These are phyloP conservation scores for Rhodotorula glutinis DNA, from an alignment of 1,284 basidiomycete genomes.

Conservation along the genomic window DNA sequence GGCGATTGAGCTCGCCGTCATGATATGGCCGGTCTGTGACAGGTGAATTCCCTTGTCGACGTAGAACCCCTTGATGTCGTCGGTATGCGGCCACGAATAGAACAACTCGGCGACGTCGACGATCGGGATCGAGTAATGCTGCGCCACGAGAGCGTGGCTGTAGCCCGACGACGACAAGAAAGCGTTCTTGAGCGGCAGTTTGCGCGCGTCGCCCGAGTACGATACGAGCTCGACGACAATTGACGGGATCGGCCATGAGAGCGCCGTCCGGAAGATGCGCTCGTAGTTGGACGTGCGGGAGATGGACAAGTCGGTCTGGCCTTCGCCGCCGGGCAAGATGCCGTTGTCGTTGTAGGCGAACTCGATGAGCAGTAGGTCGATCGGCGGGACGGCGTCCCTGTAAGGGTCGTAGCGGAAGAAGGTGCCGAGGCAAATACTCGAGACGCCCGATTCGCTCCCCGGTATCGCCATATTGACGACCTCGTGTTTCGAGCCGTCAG, in stretches of 20 bases:
- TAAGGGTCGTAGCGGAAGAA: neutral
- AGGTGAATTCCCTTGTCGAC: constrained; percentile 1
- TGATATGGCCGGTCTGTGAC: neutral
- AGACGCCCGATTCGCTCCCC: constrained; percentile 1
- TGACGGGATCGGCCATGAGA: neutral
- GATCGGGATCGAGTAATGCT: constrained; percentile 4
- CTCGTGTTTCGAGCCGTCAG: neutral
- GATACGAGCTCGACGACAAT: constrained; percentile 3
- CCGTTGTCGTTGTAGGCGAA: constrained; percentile 11
- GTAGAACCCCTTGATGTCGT: neutral
- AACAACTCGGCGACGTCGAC: neutral
- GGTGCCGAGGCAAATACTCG: constrained; percentile 8
- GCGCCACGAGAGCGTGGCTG: constrained; percentile 3
- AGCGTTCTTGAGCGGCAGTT: neutral
- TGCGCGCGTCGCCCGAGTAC: constrained; percentile 2
- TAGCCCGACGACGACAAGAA: neutral
- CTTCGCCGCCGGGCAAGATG: neutral
- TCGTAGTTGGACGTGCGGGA: neutral
- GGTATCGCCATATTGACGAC: constrained; percentile 1
- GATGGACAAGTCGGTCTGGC: neutral
- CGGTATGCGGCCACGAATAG: neutral
- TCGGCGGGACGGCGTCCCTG: neutral
- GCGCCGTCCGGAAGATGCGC: constrained; percentile 2
- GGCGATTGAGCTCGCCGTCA: neutral
- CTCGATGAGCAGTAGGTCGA: constrained; percentile 9